Percentiles rank a stretch among this genome's conserved stretches.
Evolutionary conservation across 2,329 filamentous ascomycete genomes (phyloP).

Genomic region (Colletotrichum tamarilloi): DNA sequence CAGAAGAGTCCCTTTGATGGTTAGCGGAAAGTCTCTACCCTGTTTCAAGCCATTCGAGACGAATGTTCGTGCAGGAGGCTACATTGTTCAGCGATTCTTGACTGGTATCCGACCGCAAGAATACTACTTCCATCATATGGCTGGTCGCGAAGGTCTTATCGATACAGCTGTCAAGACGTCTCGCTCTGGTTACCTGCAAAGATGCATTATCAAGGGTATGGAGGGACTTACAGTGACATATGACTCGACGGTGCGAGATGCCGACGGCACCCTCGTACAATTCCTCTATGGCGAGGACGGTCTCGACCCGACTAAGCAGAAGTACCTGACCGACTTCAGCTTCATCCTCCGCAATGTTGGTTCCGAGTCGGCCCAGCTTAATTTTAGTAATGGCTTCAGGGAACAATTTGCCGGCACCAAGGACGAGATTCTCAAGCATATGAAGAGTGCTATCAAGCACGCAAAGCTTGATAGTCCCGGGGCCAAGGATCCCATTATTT

Average conservation of each 20-base stretch:
- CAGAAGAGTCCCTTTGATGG: conserved; percentile 94
- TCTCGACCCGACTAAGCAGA: conserved; percentile 92
- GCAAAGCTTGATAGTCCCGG: conserved; percentile 66
- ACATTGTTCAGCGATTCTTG: conserved; percentile 95
- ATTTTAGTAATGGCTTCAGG: conserved; percentile 66
- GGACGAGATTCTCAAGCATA: conserved; percentile 76
- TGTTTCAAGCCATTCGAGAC: conserved; percentile 95
- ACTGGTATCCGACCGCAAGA: conserved; percentile 97
- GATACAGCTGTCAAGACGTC: conserved; percentile 99
- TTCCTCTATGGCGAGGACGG: conserved; percentile 98
- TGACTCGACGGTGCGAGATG: conserved; percentile 92
- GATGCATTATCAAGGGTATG: conserved; percentile 98
- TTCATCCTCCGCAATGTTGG: conserved; percentile 89
- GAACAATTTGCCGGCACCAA: conserved; percentile 61
- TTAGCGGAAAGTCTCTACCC: conserved; percentile 94
- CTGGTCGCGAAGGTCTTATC: conserved; percentile 96
- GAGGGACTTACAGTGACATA: conserved; percentile 93
- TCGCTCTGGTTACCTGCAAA: conserved; percentile 93
- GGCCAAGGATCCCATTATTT: conserved; percentile 79
- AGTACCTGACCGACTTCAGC: conserved; percentile 88
- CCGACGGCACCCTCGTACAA: conserved; percentile 92
- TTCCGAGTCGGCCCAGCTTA: conserved; percentile 82
- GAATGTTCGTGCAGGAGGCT: conserved; percentile 88
- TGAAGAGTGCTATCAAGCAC: conserved; percentile 84
- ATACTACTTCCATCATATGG: conserved; percentile 99